phyloP scores from a whole-genome alignment of 352 stramenopile genomes.

The Blastocystis sp. region DNA sequence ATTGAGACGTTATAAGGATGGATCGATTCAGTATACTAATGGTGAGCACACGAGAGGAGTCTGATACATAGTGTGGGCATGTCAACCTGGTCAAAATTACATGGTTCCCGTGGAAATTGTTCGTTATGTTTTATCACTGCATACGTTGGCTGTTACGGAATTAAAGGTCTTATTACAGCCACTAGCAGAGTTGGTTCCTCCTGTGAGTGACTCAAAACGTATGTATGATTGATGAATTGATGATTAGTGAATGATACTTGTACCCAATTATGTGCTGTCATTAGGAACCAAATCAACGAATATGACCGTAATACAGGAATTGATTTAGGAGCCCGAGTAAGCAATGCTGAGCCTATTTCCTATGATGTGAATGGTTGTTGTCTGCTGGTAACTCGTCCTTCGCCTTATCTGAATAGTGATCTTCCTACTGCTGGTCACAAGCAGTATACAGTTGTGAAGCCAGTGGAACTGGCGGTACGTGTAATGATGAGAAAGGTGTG shows the following conservation, averaged over 20 bases:
- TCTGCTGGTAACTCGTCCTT: neutral
- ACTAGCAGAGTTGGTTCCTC: slow-evolving; percentile 1
- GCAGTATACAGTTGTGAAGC: neutral
- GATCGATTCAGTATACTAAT: slow-evolving; percentile 40
- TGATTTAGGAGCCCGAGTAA: slow-evolving; percentile 18
- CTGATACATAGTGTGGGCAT: slow-evolving; percentile 28
- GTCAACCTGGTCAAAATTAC: slow-evolving; percentile 19
- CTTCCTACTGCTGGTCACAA: neutral
- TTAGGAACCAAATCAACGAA: neutral
- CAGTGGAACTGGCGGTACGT: neutral
- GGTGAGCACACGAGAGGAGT: neutral
- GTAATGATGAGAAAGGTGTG: neutral
- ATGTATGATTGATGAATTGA: neutral
- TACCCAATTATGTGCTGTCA: neutral
- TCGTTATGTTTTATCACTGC: slow-evolving; percentile 19
- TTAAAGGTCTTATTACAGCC: neutral
- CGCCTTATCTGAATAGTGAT: neutral
- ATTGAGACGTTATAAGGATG: slow-evolving; percentile 41
- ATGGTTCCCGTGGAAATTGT: slow-evolving; percentile 52
- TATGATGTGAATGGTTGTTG: neutral
- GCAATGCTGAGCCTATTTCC: neutral
- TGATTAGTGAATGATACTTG: neutral
- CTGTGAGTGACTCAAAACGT: neutral
- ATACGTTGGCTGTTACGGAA: slow-evolving; percentile 12
- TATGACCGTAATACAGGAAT: neutral